Percentiles rank a stretch among this genome's conserved stretches.
phyloP scores from a whole-genome alignment of 805 yeast genomes.

The Metschnikowia reukaufii region DNA sequence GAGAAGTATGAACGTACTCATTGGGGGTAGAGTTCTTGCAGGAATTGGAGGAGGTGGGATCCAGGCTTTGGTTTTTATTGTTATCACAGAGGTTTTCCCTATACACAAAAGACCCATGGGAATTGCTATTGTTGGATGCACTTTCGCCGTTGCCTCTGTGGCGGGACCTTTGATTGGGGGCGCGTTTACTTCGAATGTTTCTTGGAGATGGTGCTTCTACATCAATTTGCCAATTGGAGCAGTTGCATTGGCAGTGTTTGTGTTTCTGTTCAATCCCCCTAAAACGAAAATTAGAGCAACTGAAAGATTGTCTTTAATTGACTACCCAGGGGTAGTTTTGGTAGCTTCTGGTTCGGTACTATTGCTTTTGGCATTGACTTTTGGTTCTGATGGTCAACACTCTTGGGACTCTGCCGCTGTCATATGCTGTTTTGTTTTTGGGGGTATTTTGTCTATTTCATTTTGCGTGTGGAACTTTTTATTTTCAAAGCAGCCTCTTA shows the following conservation, averaged over 20 bases:
- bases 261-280: constrained; percentile 24
- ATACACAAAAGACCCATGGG: constrained; percentile 28
- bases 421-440: constrained; percentile 25
- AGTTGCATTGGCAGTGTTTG: constrained; percentile 20
- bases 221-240: constrained; percentile 29
- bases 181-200: constrained; percentile 25
- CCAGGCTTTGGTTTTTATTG: constrained; percentile 29
- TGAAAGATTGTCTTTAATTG: constrained; percentile 20
- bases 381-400: constrained; percentile 22
- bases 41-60: constrained; percentile 42
- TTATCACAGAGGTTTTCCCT: constrained; percentile 33
- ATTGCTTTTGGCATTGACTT: constrained; percentile 26
- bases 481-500: constrained; percentile 20
- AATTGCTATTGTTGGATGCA: constrained; percentile 22
- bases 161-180: constrained; percentile 29
- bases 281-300: constrained; percentile 11
- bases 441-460: constrained; percentile 19
- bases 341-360: constrained; percentile 23
- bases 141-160: constrained; percentile 26
- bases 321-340: constrained; percentile 24
- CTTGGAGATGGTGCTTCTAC: constrained; percentile 32
- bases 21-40: constrained; percentile 41
- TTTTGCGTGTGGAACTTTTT: constrained; percentile 23
- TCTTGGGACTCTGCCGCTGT: constrained; percentile 27
- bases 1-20: constrained; percentile 35